These are phyloP conservation scores for Ambrosia hybrid DNA, from an alignment of 140 eudicot genomes.

Conservation along the genomic window DNA sequence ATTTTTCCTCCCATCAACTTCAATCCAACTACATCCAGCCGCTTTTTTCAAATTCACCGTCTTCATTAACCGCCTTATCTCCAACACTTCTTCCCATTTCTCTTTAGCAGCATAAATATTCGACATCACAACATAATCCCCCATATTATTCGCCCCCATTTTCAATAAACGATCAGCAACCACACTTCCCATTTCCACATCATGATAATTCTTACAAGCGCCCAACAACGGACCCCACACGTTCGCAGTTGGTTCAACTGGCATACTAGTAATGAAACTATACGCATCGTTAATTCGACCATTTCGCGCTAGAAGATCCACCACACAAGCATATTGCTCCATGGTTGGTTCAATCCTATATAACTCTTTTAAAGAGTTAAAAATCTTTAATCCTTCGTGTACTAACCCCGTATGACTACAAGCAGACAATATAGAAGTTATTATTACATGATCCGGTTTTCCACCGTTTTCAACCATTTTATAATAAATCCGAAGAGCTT, in stretches of 20 bases:
- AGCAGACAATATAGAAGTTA: slow-evolving; percentile 69
- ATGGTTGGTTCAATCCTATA: slow-evolving; percentile 56
- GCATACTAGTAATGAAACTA: slow-evolving; percentile 51
- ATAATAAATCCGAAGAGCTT: slow-evolving; percentile 58
- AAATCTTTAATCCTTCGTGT: slow-evolving; percentile 66
- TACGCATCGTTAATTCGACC: slow-evolving; percentile 69
- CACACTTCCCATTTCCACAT: slow-evolving; percentile 58
- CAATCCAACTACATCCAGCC: slow-evolving; percentile 95
- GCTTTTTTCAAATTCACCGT: slow-evolving; percentile 62
- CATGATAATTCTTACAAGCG: slow-evolving; percentile 64
- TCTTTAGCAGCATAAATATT: slow-evolving; percentile 78
- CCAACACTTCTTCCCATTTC: slow-evolving; percentile 81
- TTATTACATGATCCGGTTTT: slow-evolving; percentile 74
- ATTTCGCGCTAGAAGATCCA: slow-evolving; percentile 84
- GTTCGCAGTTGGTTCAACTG: slow-evolving; percentile 61
- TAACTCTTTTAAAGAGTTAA: slow-evolving; percentile 53
- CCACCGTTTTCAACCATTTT: slow-evolving; percentile 64
- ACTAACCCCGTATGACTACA: slow-evolving; percentile 85
- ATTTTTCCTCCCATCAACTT: slow-evolving; percentile 58
- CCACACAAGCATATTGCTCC: slow-evolving; percentile 85
- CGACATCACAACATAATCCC: slow-evolving; percentile 76
- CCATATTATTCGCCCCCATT: slow-evolving; percentile 51
- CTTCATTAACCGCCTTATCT: slow-evolving; percentile 70
- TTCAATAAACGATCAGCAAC: slow-evolving; percentile 58
- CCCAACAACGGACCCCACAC: slow-evolving; percentile 84